Evolutionary conservation across 2,329 filamentous ascomycete genomes (phyloP).

Genomic region (Ophiostoma australiae): DNA sequence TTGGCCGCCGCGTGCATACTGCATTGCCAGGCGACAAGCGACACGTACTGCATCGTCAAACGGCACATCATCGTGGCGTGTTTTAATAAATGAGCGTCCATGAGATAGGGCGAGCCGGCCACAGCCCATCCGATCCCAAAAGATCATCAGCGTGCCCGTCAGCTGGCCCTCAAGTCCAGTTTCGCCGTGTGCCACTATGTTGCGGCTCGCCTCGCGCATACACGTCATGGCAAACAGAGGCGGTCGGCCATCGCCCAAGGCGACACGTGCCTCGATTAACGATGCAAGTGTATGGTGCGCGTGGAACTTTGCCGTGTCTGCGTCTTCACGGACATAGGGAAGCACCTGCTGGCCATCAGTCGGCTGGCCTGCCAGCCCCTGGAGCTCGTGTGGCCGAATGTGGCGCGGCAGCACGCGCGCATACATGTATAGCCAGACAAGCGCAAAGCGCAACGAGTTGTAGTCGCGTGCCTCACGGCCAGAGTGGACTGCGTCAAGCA

Average conservation of each 20-base stretch:
- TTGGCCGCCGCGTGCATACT: slow-evolving; percentile 60
- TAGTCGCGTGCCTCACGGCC: slow-evolving; percentile 90
- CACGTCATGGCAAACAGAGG: slow-evolving; percentile 23
- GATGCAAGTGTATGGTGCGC: slow-evolving; percentile 23
- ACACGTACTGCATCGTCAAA: slow-evolving; percentile 77
- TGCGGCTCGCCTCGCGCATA: slow-evolving; percentile 22
- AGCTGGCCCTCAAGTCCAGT: slow-evolving; percentile 26
- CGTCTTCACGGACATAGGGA: slow-evolving; percentile 27
- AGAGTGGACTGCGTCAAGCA: slow-evolving; percentile 93
- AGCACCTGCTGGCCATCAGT: slow-evolving; percentile 27
- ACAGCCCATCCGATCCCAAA: slow-evolving; percentile 72
- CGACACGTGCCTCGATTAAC: slow-evolving; percentile 26
- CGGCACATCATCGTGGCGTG: slow-evolving; percentile 54
- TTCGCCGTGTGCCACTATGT: slow-evolving; percentile 20
- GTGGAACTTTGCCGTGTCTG: slow-evolving; percentile 1
- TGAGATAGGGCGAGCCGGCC: slow-evolving; percentile 52
- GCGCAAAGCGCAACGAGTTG: slow-evolving; percentile 85
- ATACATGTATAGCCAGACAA: slow-evolving; percentile 95
- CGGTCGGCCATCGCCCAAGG: slow-evolving; percentile 24
- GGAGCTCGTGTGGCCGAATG: slow-evolving; percentile 36
- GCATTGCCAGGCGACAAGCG: slow-evolving; percentile 63
- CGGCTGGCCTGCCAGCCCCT: slow-evolving; percentile 26
- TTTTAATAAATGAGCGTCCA: slow-evolving; percentile 70
- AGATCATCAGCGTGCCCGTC: slow-evolving; percentile 46
- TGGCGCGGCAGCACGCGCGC: slow-evolving; percentile 55